phyloP scores from a whole-genome alignment of 2,329 filamentous ascomycete genomes.

The Penicillium sclerotigenum region DNA sequence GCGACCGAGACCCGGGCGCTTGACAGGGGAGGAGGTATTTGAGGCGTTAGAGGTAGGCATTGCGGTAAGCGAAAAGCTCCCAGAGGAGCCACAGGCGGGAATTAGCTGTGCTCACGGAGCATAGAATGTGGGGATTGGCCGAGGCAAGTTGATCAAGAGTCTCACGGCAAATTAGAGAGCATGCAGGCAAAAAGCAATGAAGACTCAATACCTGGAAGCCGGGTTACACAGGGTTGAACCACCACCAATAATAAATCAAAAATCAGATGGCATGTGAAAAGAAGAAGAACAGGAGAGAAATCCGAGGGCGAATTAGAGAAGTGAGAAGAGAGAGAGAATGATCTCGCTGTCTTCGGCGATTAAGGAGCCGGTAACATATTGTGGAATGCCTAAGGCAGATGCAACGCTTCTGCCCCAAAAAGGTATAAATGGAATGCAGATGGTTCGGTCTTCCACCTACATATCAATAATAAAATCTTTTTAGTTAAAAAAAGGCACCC shows the following conservation, averaged over 20 bases:
- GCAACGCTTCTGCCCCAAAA: not conserved
- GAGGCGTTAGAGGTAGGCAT: slow-evolving; percentile 20
- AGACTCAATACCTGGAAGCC: slow-evolving; percentile 14
- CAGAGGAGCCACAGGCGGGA: slow-evolving; percentile 17
- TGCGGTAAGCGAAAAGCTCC: slow-evolving; percentile 18
- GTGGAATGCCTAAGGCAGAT: slow-evolving; percentile 1
- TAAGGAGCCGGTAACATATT: slow-evolving; percentile 13
- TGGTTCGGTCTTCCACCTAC: not conserved
- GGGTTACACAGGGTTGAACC: slow-evolving; percentile 5
- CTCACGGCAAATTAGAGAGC: slow-evolving; percentile 22
- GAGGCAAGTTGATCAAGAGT: slow-evolving; percentile 19
- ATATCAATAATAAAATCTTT: too few species aligned
- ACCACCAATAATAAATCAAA: not conserved
- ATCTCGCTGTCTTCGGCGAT: slow-evolving; percentile 20
- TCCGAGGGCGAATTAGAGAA: not conserved
- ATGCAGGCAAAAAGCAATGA: slow-evolving; percentile 27
- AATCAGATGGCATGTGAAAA: not conserved
- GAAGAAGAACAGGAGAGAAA: not conserved
- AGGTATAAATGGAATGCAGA: not conserved
- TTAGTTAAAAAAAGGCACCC: too few species aligned
- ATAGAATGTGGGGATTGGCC: slow-evolving; percentile 28
- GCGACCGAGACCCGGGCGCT: slow-evolving; percentile 41
- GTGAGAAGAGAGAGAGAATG: slow-evolving; percentile 10
- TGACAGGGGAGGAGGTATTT: slow-evolving; percentile 39
- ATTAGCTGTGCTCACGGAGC: slow-evolving; percentile 19